Percentiles rank a stretch among this genome's conserved stretches.
Evolutionary conservation across 2,329 filamentous ascomycete genomes (phyloP).

Genomic region (Arachnomyces sp.): DNA sequence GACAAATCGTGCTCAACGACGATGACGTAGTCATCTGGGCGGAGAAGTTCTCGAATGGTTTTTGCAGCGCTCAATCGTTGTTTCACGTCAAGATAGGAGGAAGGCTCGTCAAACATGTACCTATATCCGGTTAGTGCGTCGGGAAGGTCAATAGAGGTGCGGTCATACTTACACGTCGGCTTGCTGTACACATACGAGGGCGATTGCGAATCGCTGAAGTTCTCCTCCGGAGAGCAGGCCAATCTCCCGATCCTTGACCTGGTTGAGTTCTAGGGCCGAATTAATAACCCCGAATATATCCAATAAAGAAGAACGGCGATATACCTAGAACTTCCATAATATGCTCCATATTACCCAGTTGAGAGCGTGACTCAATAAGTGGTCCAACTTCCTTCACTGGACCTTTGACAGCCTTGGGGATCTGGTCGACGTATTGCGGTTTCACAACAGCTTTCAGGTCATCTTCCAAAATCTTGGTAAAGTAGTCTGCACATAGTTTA

Average conservation of each 20-base stretch:
- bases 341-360: constrained; percentile 72
- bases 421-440: constrained; percentile 98
- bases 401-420: constrained; percentile 83
- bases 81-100: constrained; percentile 98
- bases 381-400: constrained; percentile 70
- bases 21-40: constrained; percentile 90
- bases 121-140: constrained; percentile 24
- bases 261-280: constrained; percentile 60
- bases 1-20: constrained; percentile 99
- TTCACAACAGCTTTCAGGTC: constrained; percentile 97
- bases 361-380: constrained; percentile 67
- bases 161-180: constrained; percentile 64
- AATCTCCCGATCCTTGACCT: constrained; percentile 89
- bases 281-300: constrained; percentile 12
- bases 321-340: constrained; percentile 70
- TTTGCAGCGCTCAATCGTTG: constrained; percentile 88
- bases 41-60: constrained; percentile 84
- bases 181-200: constrained; percentile 88
- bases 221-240: constrained; percentile 90
- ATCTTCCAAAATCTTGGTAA: constrained; percentile 95
- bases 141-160: constrained; percentile 1
- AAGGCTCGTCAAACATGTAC: constrained; percentile 99
- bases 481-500: constrained; percentile 64
- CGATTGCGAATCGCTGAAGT: constrained; percentile 95
- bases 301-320: constrained; percentile 1